phyloP scores from a whole-genome alignment of 768 basidiomycete species.

The Podaxis rugospora region DNA sequence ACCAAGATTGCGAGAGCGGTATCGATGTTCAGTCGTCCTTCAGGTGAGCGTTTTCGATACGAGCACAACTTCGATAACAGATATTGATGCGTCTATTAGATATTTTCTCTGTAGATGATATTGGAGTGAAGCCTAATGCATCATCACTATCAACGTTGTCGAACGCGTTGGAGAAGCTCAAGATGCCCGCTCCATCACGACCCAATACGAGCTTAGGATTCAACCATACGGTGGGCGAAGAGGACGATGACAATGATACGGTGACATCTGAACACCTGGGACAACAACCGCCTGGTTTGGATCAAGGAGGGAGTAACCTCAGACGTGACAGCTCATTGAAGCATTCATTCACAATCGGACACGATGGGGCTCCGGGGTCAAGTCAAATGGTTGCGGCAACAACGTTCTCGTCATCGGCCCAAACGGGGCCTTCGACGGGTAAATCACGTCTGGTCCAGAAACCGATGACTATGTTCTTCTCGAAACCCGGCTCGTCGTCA shows the following conservation, averaged over 20 bases:
- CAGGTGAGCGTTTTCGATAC: slow-evolving; percentile 9
- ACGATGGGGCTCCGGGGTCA: slow-evolving; percentile 5
- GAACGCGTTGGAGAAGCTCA: slow-evolving; percentile 66
- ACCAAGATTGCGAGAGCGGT: slow-evolving; percentile 14
- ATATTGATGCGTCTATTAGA: slow-evolving; percentile 13
- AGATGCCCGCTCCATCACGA: slow-evolving; percentile 57
- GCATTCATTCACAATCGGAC: slow-evolving; percentile 20
- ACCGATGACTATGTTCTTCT: slow-evolving; percentile 24
- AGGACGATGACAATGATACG: slow-evolving; percentile 23
- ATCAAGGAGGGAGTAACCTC: not conserved
- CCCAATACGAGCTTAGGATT: slow-evolving; percentile 74
- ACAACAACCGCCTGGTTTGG: slow-evolving; percentile 16
- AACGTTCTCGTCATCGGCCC: slow-evolving; percentile 1
- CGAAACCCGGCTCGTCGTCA: slow-evolving; percentile 6
- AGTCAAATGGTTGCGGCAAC: slow-evolving; percentile 1
- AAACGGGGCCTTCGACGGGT: slow-evolving; percentile 11
- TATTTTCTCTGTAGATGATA: slow-evolving; percentile 14
- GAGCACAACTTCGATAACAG: not conserved
- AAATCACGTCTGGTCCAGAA: slow-evolving; percentile 21
- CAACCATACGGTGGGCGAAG: slow-evolving; percentile 30
- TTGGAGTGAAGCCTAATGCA: slow-evolving; percentile 19
- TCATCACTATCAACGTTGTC: slow-evolving; percentile 63
- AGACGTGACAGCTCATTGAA: slow-evolving; percentile 13
- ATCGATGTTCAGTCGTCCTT: slow-evolving; percentile 12
- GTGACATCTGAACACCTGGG: slow-evolving; percentile 12